A percentile compares a stretch with the other conserved stretches of the same genome.
These are phyloP conservation scores for Pelargonium cotyledonis DNA, from an alignment of 441 rosid genomes.

Conservation along the genomic window DNA sequence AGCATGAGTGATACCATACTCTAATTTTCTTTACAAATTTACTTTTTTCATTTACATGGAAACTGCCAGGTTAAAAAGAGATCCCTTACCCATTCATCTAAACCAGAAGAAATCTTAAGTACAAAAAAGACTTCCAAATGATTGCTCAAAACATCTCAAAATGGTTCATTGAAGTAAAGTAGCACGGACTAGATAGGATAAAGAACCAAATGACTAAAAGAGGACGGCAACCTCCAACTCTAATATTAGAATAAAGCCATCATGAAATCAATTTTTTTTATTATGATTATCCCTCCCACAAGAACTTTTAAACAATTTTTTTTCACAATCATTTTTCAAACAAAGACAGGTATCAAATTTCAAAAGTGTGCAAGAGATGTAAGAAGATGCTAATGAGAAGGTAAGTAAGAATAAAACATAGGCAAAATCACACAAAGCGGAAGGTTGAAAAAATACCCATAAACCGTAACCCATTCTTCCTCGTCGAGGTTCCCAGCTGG, in stretches of 20 bases:
- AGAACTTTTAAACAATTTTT: too few relatives aligned
- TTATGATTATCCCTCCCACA: too few relatives aligned
- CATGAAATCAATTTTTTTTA: too few relatives aligned
- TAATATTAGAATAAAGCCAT: too few relatives aligned
- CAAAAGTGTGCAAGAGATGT: neutral
- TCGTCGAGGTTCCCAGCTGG: conserved; percentile 71
- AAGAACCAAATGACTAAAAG: too few relatives aligned
- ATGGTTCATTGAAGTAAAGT: too few relatives aligned
- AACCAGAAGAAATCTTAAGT: neutral
- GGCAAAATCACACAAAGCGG: neutral
- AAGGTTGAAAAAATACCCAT: conserved; percentile 47
- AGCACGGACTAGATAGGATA: too few relatives aligned
- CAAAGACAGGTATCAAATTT: too few relatives aligned
- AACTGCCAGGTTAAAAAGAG: neutral
- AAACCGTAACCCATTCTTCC: conserved; percentile 97
- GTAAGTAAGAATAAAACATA: neutral
- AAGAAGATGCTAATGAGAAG: neutral
- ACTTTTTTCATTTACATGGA: neutral
- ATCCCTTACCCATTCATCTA: neutral
- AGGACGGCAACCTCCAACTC: too few relatives aligned
- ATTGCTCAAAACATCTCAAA: too few relatives aligned
- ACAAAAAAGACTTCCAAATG: neutral
- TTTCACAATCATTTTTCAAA: too few relatives aligned
- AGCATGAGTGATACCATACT: neutral
- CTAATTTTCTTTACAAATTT: too few relatives aligned